These are phyloP conservation scores for Globisporangium spinosum DNA, from an alignment of 352 stramenopile species.

Conservation along the genomic window DNA sequence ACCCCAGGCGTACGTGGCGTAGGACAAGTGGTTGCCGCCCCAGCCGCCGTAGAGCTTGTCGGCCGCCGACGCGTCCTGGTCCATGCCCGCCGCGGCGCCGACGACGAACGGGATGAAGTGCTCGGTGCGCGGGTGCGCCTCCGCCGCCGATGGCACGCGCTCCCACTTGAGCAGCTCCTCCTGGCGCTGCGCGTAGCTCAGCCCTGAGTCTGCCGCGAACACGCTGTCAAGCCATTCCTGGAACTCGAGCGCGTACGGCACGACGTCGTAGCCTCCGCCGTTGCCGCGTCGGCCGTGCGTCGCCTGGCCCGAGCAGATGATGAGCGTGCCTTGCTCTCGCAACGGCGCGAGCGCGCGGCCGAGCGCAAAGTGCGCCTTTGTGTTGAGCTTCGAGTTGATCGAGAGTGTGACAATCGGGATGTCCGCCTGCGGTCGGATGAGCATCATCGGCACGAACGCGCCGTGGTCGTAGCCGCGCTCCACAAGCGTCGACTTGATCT, in stretches of 20 bases:
- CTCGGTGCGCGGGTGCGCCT: constrained; percentile 40
- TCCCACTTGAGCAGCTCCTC: constrained; percentile 44
- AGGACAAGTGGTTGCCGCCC: constrained; percentile 34
- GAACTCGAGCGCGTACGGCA: constrained; percentile 30
- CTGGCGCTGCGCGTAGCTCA: constrained; percentile 30
- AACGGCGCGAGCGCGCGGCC: constrained; percentile 58
- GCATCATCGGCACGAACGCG: constrained; percentile 83
- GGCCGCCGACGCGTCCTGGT: constrained; percentile 25
- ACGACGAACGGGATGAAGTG: constrained; percentile 62
- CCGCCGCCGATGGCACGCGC: constrained; percentile 29
- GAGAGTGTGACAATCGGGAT: constrained; percentile 87
- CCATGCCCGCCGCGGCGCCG: constrained; percentile 46
- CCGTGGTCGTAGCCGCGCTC: constrained; percentile 87
- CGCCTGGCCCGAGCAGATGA: constrained; percentile 77
- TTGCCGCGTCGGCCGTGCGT: constrained; percentile 26
- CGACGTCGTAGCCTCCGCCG: background rate
- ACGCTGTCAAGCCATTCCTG: constrained; percentile 39
- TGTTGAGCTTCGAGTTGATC: constrained; percentile 54
- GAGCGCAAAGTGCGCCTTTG: constrained; percentile 57
- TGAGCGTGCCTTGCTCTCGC: constrained; percentile 71
- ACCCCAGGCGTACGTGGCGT: constrained; percentile 41
- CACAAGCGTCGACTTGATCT: constrained; percentile 47
- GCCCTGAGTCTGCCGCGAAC: constrained; percentile 22
- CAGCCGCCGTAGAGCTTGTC: constrained; percentile 39
- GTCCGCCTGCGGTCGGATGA: constrained; percentile 79